phyloP scores from a whole-genome alignment of 345 rosid species.

The Sisymbrium irio region DNA sequence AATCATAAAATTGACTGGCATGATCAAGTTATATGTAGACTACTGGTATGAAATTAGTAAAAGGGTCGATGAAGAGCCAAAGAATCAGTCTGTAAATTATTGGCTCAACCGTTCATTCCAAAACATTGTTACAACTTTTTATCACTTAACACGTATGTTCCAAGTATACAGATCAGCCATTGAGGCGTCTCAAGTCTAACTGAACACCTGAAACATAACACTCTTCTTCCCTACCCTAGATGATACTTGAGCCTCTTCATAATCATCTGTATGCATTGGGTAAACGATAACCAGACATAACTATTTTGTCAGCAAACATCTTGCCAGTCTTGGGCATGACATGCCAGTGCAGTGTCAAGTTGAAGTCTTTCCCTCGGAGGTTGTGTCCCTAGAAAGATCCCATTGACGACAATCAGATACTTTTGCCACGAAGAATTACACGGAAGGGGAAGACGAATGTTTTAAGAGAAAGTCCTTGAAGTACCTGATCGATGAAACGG shows the following conservation, averaged over 20 bases:
- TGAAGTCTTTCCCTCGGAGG: constrained; percentile 80
- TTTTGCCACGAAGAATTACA: neutral
- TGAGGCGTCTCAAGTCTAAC: neutral
- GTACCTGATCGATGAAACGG: constrained; percentile 88
- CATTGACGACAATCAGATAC: constrained; percentile 12
- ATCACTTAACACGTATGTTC: neutral
- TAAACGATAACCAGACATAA: constrained; percentile 72
- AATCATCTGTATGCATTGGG: constrained; percentile 72
- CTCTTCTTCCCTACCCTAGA: constrained; percentile 14
- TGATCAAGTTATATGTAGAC: neutral
- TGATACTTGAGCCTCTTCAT: neutral
- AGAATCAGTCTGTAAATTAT: constrained; percentile 29
- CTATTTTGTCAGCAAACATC: constrained; percentile 83
- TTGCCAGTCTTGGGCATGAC: constrained; percentile 99
- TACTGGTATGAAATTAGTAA: constrained; percentile 29
- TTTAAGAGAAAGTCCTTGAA: neutral
- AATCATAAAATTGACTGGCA: neutral
- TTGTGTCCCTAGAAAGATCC: constrained; percentile 60
- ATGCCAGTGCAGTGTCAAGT: constrained; percentile 93
- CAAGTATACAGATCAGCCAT: constrained; percentile 2
- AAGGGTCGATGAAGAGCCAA: constrained; percentile 34
- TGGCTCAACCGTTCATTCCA: constrained; percentile 38
- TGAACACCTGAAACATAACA: constrained; percentile 1
- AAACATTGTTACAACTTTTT: constrained; percentile 22
- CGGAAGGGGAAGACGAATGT: neutral